Conservation (phyloP, 257 asterid species). For the Rubia yunnanensis region DNA sequence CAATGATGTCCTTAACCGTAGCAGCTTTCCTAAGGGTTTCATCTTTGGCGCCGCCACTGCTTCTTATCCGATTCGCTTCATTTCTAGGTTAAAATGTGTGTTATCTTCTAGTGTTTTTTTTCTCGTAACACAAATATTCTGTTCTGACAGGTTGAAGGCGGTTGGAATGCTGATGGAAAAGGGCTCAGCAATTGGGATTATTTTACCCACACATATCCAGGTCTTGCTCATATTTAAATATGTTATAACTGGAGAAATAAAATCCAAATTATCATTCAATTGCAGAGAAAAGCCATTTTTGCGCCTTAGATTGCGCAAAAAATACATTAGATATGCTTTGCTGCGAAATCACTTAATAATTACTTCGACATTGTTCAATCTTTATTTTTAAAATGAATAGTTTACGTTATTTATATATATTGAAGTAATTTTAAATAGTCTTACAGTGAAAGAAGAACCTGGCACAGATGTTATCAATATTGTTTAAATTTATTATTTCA, state of each 20-base stretch:
- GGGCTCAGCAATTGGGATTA: conserved; percentile 29
- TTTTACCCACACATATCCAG: conserved; percentile 21
- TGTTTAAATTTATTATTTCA: too few relatives aligned
- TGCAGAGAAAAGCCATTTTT: background rate
- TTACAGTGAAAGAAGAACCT: background rate
- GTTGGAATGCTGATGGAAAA: conserved; percentile 23
- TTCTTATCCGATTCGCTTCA: background rate
- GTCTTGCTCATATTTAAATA: too few relatives aligned
- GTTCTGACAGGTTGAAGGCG: conserved; percentile 27
- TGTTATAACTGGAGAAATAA: background rate
- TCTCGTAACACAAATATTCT: background rate
- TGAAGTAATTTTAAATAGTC: background rate
- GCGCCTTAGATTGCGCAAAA: background rate
- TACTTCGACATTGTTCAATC: background rate
- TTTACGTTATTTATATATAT: background rate
- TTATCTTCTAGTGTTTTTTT: background rate
- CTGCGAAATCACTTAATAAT: background rate
- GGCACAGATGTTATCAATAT: too few relatives aligned
- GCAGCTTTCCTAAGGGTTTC: conserved; percentile 2
- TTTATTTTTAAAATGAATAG: background rate
- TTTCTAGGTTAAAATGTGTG: background rate
- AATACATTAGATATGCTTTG: background rate
- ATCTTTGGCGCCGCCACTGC: conserved; percentile 9
- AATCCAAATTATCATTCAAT: background rate
- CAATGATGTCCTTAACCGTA: conserved; percentile 1